phyloP scores from a whole-genome alignment of 2,329 filamentous ascomycete species.

The Blumeriella jaapii region DNA sequence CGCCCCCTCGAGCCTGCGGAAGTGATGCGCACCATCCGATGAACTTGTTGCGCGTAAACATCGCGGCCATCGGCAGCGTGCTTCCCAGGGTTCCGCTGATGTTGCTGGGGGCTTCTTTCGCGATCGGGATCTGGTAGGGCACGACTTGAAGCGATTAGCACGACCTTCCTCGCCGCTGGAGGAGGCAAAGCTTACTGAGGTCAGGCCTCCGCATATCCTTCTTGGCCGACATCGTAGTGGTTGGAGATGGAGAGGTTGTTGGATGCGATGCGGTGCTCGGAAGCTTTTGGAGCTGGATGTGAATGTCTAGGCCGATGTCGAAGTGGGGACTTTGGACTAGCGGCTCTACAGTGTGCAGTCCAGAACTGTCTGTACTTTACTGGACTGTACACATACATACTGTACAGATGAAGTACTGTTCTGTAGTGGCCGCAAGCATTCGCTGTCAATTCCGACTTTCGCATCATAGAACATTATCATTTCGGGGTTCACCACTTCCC shows the following conservation, averaged over 20 bases:
- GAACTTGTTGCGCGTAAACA: constrained; percentile 85
- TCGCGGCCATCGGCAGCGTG: constrained; percentile 89
- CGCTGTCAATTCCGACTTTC: too few relatives aligned
- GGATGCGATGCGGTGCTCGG: neutral
- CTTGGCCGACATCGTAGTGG: constrained; percentile 46
- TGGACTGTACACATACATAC: too few relatives aligned
- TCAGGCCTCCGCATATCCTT: constrained; percentile 69
- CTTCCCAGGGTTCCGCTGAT: constrained; percentile 60
- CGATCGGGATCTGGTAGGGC: constrained; percentile 68
- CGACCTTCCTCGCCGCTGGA: neutral
- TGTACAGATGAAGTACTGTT: too few relatives aligned
- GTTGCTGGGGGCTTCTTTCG: constrained; percentile 53
- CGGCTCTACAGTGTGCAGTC: too few relatives aligned
- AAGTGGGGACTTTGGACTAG: too few relatives aligned
- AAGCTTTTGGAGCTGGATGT: too few relatives aligned
- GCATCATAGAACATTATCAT: too few relatives aligned
- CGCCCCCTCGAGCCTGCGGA: constrained; percentile 12
- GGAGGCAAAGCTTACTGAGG: constrained; percentile 43
- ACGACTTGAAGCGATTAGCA: constrained; percentile 48
- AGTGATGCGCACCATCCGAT: constrained; percentile 42
- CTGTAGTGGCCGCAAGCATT: too few relatives aligned
- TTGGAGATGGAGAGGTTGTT: neutral
- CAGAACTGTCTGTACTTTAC: too few relatives aligned
- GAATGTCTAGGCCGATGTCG: too few relatives aligned
- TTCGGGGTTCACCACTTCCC: too few relatives aligned